phyloP scores from a whole-genome alignment of 257 asterid species.

The Nicotiana tomentosiformis region DNA sequence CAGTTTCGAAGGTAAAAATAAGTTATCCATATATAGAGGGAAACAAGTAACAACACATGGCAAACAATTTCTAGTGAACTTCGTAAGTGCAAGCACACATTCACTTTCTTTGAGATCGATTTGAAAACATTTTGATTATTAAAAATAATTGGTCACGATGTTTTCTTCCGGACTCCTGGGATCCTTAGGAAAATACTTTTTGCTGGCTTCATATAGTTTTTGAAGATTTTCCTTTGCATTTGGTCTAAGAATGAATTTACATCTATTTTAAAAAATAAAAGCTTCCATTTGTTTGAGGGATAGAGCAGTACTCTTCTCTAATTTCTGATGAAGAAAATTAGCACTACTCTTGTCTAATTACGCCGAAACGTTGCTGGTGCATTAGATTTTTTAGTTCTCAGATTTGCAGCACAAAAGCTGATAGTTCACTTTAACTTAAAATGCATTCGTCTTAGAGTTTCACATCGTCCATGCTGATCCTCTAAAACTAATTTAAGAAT shows the following conservation, averaged over 20 bases:
- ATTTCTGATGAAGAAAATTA: no score
- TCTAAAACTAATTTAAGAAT: no score
- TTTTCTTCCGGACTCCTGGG: not conserved
- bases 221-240: not conserved
- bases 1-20: not conserved
- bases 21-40: not conserved
- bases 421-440: no score
- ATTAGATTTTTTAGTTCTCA: not conserved
- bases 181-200: not conserved
- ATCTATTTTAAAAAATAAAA: not conserved
- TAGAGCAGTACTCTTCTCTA: not conserved
- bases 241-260: not conserved
- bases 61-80: not conserved
- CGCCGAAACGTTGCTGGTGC: not conserved
- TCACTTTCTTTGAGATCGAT: not conserved
- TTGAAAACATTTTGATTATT: not conserved
- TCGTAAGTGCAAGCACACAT: not conserved
- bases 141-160: not conserved
- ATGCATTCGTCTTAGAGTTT: not conserved
- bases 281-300: not conserved
- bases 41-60: not conserved
- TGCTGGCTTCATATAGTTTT: not conserved
- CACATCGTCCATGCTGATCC: not conserved
- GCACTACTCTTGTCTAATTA: not conserved
- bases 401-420: not conserved